Evolutionary conservation across 345 rosid genomes (phyloP).

Genomic region (Lepidium aucheri): DNA sequence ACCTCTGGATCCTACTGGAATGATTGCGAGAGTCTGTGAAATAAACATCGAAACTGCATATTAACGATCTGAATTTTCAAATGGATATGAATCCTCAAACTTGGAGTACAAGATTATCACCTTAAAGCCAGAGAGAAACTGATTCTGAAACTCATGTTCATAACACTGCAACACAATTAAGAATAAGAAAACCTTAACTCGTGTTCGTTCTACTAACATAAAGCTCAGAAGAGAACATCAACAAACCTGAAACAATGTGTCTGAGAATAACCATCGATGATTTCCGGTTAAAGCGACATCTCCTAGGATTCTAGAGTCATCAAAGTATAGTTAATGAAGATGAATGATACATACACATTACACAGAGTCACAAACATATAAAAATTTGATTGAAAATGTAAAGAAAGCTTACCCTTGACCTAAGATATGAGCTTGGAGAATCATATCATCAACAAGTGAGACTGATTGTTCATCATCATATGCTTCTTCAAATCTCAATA

Average conservation of each 20-base stretch:
- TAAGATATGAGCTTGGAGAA: slow-evolving; percentile 47
- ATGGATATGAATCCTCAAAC: background rate
- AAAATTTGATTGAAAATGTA: background rate
- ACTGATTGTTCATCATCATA: slow-evolving; percentile 50
- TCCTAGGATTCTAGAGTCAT: slow-evolving; percentile 40
- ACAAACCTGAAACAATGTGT: slow-evolving; percentile 38
- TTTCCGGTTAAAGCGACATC: slow-evolving; percentile 69
- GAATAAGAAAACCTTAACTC: background rate
- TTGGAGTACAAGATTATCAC: background rate
- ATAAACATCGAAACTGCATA: background rate
- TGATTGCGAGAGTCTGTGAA: slow-evolving; percentile 69
- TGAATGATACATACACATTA: background rate
- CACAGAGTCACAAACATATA: background rate
- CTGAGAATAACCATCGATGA: slow-evolving; percentile 63
- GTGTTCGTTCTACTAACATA: background rate
- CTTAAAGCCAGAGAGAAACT: slow-evolving; percentile 25
- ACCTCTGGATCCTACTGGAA: slow-evolving; percentile 54
- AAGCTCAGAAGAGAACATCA: background rate
- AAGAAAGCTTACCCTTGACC: slow-evolving; percentile 72
- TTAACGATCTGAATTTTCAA: slow-evolving; percentile 1
- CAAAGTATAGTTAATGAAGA: background rate
- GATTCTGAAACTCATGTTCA: slow-evolving; percentile 26
- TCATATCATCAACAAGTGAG: slow-evolving; percentile 42
- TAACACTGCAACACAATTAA: slow-evolving; percentile 4
- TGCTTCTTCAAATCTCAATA: slow-evolving; percentile 65